These are phyloP conservation scores for Setaria viridis DNA, from an alignment of 202 grass and related monocot species.

Conservation along the genomic window DNA sequence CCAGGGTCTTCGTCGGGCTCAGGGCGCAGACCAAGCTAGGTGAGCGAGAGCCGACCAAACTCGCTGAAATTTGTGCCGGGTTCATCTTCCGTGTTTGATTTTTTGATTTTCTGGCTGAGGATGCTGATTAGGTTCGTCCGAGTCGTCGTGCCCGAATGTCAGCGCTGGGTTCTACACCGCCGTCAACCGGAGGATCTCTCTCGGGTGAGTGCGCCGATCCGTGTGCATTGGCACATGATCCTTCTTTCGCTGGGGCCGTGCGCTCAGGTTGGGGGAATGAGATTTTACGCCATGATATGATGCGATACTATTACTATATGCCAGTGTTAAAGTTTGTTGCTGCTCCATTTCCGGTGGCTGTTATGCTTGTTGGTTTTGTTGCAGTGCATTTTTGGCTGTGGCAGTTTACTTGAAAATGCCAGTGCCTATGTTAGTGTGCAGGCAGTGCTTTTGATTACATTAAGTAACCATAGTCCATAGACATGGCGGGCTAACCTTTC, in stretches of 20 bases:
- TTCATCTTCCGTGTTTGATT: constrained; percentile 8
- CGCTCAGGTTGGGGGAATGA: not conserved
- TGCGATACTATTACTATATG: not conserved
- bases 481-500: no score
- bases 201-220: constrained; percentile 49
- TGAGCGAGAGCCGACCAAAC: not conserved
- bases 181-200: constrained; percentile 69
- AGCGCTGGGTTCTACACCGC: constrained; percentile 60
- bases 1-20: constrained; percentile 63
- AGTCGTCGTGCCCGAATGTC: constrained; percentile 61
- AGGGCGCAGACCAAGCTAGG: constrained; percentile 56
- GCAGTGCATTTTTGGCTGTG: not conserved
- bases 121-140: constrained; percentile 61
- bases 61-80: not conserved
- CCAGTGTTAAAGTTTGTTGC: not conserved
- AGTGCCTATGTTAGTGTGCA: not conserved
- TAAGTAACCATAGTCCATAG: not conserved
- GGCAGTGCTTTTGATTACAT: not conserved
- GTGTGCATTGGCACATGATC: not conserved
- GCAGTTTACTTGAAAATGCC: not conserved
- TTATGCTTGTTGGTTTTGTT: not conserved
- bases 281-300: not conserved
- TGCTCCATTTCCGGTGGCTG: not conserved
- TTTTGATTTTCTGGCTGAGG: constrained; percentile 27
- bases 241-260: not conserved